Evolutionary conservation across 1,284 basidiomycete genomes (phyloP), one percentile per base, ranked within the genome.

Genomic region (Ustilago lituana): DNA sequence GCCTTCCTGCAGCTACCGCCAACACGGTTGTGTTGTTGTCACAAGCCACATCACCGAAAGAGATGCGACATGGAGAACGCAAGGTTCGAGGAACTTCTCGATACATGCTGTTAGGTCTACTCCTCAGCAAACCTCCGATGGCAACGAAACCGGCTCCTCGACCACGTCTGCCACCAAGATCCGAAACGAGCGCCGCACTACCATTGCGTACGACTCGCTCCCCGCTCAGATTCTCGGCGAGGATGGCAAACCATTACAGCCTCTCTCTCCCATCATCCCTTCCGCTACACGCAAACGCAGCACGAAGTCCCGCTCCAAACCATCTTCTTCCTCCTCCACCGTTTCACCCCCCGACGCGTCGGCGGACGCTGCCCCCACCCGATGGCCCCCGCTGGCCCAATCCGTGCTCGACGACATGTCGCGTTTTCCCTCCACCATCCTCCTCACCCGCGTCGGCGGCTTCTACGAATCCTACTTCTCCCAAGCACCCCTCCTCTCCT

Each of bases 401-500:
- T 57, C 70, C 33, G 76, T 81, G 0, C 58, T 76, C n/a, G 54
- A 50, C 26, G 78, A 81, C 44, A 60, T 80, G 57, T 61, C 66
- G 0, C 45, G 62, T 11, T 80, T 77, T 39, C 76, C 77, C 15
- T 31, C 51, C 15, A 79, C 79, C 40, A 73, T 81, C 24, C 67
- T 81, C 5, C 71, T 81, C 17, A 81, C 80, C 5, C 61, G 79
- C 14, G 79, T 81, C 2, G 80, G 80, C 12, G 73, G 74, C 6
- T 81, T 81, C 37, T 81, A 81, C 65, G 80, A 81, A 62, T 76
- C 76, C n/a, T 81, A 81, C 61, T 80, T 80, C 57, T 49, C 67
- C 5, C 80, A 81, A 62, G 78, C 80, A 1, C 76, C 77, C 3
- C 41, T 46, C 5, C 57, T 81, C 24, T 57, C 80, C 2, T 53